Evolutionary conservation across 768 basidiomycete genomes (phyloP).

Genomic region (Suillus paluster): DNA sequence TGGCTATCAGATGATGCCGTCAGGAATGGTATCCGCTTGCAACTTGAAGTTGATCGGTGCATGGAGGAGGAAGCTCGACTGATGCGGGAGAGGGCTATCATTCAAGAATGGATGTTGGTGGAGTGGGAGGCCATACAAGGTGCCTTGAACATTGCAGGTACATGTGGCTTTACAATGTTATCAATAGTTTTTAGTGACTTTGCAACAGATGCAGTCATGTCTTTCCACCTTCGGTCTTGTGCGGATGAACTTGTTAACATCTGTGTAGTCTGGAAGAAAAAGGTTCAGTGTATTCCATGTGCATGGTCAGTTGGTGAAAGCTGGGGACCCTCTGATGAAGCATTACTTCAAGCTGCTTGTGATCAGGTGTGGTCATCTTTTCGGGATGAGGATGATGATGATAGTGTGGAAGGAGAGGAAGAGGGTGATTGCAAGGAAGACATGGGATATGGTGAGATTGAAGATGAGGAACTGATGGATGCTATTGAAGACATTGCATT

Average conservation of each 20-base stretch:
- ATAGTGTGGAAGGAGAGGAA: background rate
- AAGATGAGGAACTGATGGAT: constrained; percentile 11
- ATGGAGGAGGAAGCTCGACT: constrained; percentile 30
- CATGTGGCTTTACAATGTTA: background rate
- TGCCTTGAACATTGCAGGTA: constrained; percentile 13
- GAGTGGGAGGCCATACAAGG: constrained; percentile 26
- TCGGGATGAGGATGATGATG: background rate
- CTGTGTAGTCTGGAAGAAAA: constrained; percentile 4
- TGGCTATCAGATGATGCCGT: constrained; percentile 26
- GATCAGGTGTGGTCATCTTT: background rate
- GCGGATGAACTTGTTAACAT: background rate
- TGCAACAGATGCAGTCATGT: background rate
- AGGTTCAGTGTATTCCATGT: constrained; percentile 3
- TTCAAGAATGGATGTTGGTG: constrained; percentile 32
- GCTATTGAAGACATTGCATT: constrained; percentile 15
- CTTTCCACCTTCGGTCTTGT: constrained; percentile 6
- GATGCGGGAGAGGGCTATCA: constrained; percentile 15
- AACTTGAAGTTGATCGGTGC: constrained; percentile 28
- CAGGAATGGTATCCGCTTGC: constrained; percentile 16
- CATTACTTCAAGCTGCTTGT: background rate
- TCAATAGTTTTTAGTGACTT: background rate
- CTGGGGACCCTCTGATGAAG: constrained; percentile 11
- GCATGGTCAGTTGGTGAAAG: constrained; percentile 2
- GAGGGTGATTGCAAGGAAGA: background rate
- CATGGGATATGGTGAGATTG: background rate